Evolutionary conservation across 768 basidiomycete genomes (phyloP).

Genomic region (Tylopilus vinaceipallidus): DNA sequence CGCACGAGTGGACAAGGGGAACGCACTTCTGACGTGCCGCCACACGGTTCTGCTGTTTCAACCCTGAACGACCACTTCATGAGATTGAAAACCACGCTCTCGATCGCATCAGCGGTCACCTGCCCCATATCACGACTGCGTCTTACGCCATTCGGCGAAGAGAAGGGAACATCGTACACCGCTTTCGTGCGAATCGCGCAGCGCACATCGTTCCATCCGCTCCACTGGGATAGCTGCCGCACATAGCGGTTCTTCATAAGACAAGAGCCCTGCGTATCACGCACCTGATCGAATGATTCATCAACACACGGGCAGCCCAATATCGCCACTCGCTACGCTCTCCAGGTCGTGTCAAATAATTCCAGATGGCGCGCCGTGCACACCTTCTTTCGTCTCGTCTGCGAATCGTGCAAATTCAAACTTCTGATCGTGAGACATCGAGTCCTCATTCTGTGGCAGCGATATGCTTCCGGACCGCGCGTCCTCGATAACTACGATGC

Average conservation of each 20-base stretch:
- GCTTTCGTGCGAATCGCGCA: background rate
- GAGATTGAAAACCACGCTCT: background rate
- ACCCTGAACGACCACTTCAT: constrained; percentile 4
- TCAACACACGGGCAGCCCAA: too few relatives aligned
- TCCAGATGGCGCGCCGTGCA: background rate
- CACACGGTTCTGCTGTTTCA: background rate
- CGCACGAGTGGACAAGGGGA: constrained; percentile 1
- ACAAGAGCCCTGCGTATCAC: background rate
- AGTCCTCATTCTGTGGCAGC: too few relatives aligned
- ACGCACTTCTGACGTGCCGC: too few relatives aligned
- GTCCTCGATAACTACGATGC: too few relatives aligned
- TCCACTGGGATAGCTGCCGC: too few relatives aligned
- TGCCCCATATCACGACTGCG: background rate
- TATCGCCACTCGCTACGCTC: too few relatives aligned
- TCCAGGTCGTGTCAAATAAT: too few relatives aligned
- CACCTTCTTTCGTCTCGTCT: background rate
- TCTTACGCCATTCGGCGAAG: background rate
- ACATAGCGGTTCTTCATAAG: background rate
- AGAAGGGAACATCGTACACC: background rate
- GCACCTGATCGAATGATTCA: background rate
- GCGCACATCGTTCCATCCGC: background rate
- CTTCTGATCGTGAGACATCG: too few relatives aligned
- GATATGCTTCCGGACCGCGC: too few relatives aligned
- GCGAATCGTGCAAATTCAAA: background rate
- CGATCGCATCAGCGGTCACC: background rate